These are phyloP conservation scores for Cylindrodendrum hubeiense DNA, from an alignment of 2,329 filamentous ascomycete species.

Conservation along the genomic window DNA sequence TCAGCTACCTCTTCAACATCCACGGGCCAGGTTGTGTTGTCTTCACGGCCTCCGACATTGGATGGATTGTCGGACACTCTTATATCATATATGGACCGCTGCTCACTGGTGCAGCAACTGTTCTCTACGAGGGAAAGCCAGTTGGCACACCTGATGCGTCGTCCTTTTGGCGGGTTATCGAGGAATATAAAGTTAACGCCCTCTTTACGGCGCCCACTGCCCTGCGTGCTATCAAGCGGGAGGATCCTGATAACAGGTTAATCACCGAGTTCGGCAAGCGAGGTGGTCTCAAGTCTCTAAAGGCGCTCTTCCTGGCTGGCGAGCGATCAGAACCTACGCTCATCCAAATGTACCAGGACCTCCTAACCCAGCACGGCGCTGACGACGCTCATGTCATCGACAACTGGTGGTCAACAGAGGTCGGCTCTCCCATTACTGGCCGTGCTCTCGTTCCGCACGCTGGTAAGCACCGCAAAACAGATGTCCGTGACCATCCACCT, in stretches of 20 bases:
- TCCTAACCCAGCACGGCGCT: constrained; percentile 76
- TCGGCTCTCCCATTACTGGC: constrained; percentile 69
- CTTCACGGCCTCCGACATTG: constrained; percentile 85
- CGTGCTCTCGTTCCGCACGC: constrained; percentile 68
- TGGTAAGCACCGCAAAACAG: constrained; percentile 64
- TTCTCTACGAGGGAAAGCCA: constrained; percentile 95
- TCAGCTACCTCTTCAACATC: constrained; percentile 86
- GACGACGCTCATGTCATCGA: constrained; percentile 68
- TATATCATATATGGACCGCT: constrained; percentile 94
- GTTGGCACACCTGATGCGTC: constrained; percentile 89
- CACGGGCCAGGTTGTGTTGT: constrained; percentile 84
- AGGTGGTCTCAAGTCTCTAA: constrained; percentile 78
- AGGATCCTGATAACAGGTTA: constrained; percentile 80
- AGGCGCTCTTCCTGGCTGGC: constrained; percentile 86
- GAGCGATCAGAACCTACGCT: constrained; percentile 92
- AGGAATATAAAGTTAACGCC: constrained; percentile 86
- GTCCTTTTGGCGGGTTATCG: constrained; percentile 88
- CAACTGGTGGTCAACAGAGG: constrained; percentile 73
- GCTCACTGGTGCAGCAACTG: constrained; percentile 84
- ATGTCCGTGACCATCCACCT: constrained; percentile 52
- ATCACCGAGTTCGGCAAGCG: constrained; percentile 73
- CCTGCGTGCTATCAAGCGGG: constrained; percentile 86
- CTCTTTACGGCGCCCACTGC: constrained; percentile 91
- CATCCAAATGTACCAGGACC: constrained; percentile 81
- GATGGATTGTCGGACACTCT: constrained; percentile 78